These are phyloP conservation scores for Chaetoscypha palmicola DNA, from an alignment of 2,329 filamentous ascomycete genomes.

Conservation along the genomic window DNA sequence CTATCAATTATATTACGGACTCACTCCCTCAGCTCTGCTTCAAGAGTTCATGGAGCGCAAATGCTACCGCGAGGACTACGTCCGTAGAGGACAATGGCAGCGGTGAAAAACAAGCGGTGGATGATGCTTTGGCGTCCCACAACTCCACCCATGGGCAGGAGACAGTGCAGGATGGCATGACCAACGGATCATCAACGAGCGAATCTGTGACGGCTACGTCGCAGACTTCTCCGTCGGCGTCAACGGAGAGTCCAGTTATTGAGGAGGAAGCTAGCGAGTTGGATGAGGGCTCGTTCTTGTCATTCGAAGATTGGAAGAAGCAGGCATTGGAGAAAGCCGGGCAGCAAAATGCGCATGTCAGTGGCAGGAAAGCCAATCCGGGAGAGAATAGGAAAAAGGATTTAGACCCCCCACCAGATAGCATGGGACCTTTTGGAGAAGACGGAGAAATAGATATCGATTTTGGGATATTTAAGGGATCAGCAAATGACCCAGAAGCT, in stretches of 20 bases:
- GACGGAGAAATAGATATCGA: slow-evolving; percentile 79
- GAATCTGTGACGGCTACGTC: slow-evolving; percentile 3
- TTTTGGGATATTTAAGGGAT: slow-evolving; percentile 54
- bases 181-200: not conserved
- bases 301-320: slow-evolving; percentile 97
- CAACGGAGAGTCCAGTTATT: slow-evolving; percentile 7
- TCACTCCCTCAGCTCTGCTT: slow-evolving; percentile 30
- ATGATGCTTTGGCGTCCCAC: not conserved
- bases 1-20: slow-evolving; percentile 33
- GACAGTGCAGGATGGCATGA: not conserved
- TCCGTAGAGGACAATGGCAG: not conserved
- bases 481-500: slow-evolving; percentile 16
- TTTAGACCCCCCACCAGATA: slow-evolving; percentile 53
- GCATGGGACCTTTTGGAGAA: slow-evolving; percentile 74
- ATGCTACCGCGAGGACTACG: slow-evolving; percentile 11
- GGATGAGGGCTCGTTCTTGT: slow-evolving; percentile 73
- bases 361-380: slow-evolving; percentile 40
- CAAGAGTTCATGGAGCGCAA: slow-evolving; percentile 26
- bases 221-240: slow-evolving; percentile 4
- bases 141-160: slow-evolving; percentile 2
- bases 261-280: slow-evolving; percentile 26
- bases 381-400: slow-evolving; percentile 44
- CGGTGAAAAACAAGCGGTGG: not conserved
- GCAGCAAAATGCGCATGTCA: slow-evolving; percentile 65
- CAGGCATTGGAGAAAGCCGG: slow-evolving; percentile 82